Base-by-base conservation (phyloP, 139 green algal genomes). In the Nannochloris sp. region DNA sequence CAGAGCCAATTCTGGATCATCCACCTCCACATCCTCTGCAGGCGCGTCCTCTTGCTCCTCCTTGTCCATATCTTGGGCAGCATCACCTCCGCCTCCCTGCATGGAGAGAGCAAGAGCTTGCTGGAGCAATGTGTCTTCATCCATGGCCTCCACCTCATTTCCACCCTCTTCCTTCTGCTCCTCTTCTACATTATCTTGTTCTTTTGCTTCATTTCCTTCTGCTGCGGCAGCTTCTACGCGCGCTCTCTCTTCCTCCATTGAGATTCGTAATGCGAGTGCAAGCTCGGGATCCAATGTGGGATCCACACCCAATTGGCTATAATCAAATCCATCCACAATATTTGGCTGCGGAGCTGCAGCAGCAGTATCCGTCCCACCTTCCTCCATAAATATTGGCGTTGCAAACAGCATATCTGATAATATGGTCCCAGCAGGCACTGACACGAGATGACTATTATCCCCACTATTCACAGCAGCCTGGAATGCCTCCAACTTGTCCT, bases 221-320 rank as follows among this genome's bases (percentile, higher is more conserved):
- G 56, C 73, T n/a, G 61, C 62, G 9, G 79, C 78, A 14, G 82
- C 78, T 31, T 83, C 77, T 76, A 97, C 91, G 4, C 93, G 70
- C 1, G 90, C 89, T 2, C 86, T 80, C 79, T 98, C 93, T 81
- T 99, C 93, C 70, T 99, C 91, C 65, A 98, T 80, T 2, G 92
- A 98, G 29, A 98, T 91, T 3, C 87, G 84, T 62, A 88, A 68
- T 29, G 80, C 80, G 61, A 86, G 56, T 1, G 79, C 79, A 46
- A 99, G 88, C 72, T 99, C 94, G 3, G 94, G 93, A 70, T 99
- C 94, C 63, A 98, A 71, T 70, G 87, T 97, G 23, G 92, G 90
- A 78, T 99, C 92, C 26, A 98, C 89, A 1, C 80, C 91, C 45
- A 78, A 59, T 51, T 70, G 65, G 1, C 78, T 84, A 78, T 96